phyloP scores from a whole-genome alignment of 2,329 filamentous ascomycete genomes.

The Colletotrichum sojae region DNA sequence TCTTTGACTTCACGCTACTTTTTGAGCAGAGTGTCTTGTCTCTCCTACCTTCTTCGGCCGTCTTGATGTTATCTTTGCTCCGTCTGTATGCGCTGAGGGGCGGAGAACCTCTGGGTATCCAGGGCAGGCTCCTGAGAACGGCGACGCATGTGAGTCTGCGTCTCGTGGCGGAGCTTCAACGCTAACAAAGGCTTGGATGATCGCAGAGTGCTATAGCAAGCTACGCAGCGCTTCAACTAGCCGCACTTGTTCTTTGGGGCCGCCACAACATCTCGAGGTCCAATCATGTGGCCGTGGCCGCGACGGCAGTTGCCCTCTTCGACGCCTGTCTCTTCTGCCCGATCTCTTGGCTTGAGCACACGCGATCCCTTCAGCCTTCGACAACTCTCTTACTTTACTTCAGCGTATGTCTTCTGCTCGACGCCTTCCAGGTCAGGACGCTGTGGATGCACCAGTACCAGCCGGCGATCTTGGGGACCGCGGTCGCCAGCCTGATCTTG shows the following conservation, averaged over 20 bases:
- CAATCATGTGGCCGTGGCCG: not conserved
- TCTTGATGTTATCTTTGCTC: not conserved
- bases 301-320: not conserved
- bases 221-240: not conserved
- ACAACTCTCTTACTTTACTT: not conserved
- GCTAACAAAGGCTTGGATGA: not conserved
- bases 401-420: not conserved
- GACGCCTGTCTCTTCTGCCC: not conserved
- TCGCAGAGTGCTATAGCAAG: not conserved
- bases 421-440: not conserved
- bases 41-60: not conserved
- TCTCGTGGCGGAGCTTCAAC: too few species aligned
- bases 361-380: not conserved
- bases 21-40: not conserved
- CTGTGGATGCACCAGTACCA: not conserved
- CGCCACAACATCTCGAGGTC: not conserved
- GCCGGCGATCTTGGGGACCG: not conserved
- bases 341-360: not conserved
- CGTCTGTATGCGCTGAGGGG: not conserved
- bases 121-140: not conserved
- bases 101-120: not conserved
- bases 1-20: not conserved
- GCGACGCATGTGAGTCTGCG: too few species aligned
- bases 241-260: not conserved
- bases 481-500: not conserved